phyloP scores from a whole-genome alignment of 2,329 filamentous ascomycete species.

The Shiraia bambusicola region DNA sequence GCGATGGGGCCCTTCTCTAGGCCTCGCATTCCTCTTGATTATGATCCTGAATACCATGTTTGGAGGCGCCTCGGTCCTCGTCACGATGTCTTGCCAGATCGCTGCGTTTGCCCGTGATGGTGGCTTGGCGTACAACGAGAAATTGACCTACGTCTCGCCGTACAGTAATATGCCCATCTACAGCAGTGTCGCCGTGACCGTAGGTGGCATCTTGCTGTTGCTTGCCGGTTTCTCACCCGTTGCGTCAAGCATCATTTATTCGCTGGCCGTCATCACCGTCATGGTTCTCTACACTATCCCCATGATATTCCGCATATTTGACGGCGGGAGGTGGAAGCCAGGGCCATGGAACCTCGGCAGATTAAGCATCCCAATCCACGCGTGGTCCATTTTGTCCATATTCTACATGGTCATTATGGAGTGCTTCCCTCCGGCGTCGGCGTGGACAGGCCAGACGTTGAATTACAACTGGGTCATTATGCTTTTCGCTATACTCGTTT shows the following conservation, averaged over 20 bases:
- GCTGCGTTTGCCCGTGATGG: background rate
- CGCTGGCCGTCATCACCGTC: background rate
- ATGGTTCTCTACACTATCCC: background rate
- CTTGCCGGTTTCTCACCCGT: background rate
- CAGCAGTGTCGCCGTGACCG: background rate
- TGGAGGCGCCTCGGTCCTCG: background rate
- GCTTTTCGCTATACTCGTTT: background rate
- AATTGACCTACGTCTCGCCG: background rate
- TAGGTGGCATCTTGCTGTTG: background rate
- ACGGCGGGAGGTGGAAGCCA: background rate
- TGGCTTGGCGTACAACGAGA: background rate
- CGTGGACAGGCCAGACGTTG: background rate
- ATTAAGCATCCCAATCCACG: background rate
- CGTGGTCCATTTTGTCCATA: background rate
- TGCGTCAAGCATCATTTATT: background rate
- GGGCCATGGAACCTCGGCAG: background rate
- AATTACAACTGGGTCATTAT: background rate
- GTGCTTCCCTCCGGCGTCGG: background rate
- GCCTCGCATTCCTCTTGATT: background rate
- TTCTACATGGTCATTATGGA: background rate
- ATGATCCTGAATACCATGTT: background rate
- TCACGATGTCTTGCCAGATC: background rate
- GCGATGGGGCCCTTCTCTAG: background rate
- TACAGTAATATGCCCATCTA: background rate
- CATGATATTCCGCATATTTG: background rate